A percentile compares a stretch with the other conserved stretches of the same genome.
These are phyloP conservation scores for Funneliformis geosporum DNA, from an alignment of 192 early-diverging fungal species.

Conservation along the genomic window DNA sequence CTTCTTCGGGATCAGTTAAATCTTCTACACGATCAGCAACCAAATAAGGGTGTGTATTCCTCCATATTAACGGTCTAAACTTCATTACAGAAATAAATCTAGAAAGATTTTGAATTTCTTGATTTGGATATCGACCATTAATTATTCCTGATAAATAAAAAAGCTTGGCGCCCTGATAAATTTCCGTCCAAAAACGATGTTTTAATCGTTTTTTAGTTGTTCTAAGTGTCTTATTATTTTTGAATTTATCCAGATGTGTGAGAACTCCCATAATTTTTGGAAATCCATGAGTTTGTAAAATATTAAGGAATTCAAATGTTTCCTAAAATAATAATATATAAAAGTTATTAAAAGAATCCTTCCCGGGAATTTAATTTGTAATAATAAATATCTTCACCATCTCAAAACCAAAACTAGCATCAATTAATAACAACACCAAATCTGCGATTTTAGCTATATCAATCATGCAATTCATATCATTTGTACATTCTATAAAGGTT, in stretches of 20 bases:
- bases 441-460: constrained; percentile 98
- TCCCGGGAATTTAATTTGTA: not conserved
- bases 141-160: constrained; percentile 97
- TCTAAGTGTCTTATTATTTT: constrained; percentile 87
- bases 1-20: constrained; percentile 86
- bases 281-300: constrained; percentile 96
- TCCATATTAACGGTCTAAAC: constrained; percentile 95
- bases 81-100: constrained; percentile 99
- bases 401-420: constrained; percentile 98
- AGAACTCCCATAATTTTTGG: constrained; percentile 98
- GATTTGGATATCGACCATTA: constrained; percentile 91
- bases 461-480: constrained; percentile 97
- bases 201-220: constrained; percentile 92
- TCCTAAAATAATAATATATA: constrained; percentile 51
- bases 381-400: constrained; percentile 60
- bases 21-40: constrained; percentile 97
- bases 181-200: constrained; percentile 99
- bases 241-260: constrained; percentile 95
- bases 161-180: constrained; percentile 98
- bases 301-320: constrained; percentile 99
- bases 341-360: not conserved
- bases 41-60: constrained; percentile 97
- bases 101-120: constrained; percentile 91
- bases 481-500: constrained; percentile 96
- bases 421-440: constrained; percentile 90